phyloP scores from a whole-genome alignment of 2,329 filamentous ascomycete genomes.

The Colletotrichum sp. region DNA sequence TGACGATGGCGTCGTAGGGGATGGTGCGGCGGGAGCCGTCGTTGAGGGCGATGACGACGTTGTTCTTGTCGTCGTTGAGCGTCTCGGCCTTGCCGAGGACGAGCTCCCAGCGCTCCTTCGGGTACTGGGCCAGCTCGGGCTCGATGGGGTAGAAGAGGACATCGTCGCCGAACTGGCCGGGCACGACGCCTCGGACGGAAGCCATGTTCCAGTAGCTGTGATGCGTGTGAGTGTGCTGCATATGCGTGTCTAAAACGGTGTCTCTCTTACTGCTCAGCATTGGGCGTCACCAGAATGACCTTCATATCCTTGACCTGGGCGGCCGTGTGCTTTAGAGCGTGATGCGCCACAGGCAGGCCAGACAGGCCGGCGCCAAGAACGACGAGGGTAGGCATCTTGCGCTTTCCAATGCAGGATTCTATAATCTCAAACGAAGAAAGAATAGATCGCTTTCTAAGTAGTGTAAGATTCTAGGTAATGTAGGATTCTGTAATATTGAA shows the following conservation, averaged over 20 bases:
- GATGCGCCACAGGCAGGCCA: constrained; percentile 56
- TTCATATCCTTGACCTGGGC: constrained; percentile 48
- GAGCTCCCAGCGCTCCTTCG: constrained; percentile 50
- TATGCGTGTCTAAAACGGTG: not conserved
- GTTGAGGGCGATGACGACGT: constrained; percentile 39
- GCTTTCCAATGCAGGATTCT: not conserved
- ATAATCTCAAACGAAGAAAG: not conserved
- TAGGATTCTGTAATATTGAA: not conserved
- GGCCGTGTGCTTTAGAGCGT: constrained; percentile 53
- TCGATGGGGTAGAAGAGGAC: constrained; percentile 52
- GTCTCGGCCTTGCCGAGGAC: constrained; percentile 49
- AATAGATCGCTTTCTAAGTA: not conserved
- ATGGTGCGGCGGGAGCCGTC: constrained; percentile 36
- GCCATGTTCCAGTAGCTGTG: constrained; percentile 64
- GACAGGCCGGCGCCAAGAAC: constrained; percentile 58
- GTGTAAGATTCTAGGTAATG: not conserved
- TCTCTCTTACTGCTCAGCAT: constrained; percentile 32
- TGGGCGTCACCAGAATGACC: constrained; percentile 59
- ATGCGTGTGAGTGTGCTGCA: not conserved
- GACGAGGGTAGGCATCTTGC: constrained; percentile 55
- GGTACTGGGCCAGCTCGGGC: constrained; percentile 50
- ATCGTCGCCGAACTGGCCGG: constrained; percentile 50
- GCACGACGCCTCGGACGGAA: constrained; percentile 58
- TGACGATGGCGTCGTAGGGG: constrained; percentile 55
- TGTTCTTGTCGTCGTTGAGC: constrained; percentile 37